phyloP scores from a whole-genome alignment of 495 filamentous ascomycete species.

The Trichoderma parareesei region DNA sequence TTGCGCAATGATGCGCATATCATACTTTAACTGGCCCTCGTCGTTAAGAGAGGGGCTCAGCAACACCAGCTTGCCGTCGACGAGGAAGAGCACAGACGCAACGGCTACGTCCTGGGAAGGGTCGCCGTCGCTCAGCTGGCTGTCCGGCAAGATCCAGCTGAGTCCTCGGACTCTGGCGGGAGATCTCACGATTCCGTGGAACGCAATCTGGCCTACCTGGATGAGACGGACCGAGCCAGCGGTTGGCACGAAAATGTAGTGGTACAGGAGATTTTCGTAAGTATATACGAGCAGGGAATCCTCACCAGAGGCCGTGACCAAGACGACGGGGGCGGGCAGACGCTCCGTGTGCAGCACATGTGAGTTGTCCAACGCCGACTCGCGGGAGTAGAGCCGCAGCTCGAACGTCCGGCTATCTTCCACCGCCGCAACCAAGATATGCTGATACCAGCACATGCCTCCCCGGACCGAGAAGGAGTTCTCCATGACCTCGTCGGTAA shows the following conservation, averaged over 20 bases:
- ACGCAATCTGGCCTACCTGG: slow-evolving; percentile 91
- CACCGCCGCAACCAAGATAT: slow-evolving; percentile 89
- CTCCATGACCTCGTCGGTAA: slow-evolving; percentile 70
- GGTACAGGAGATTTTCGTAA: slow-evolving; percentile 90
- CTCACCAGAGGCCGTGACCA: slow-evolving; percentile 79
- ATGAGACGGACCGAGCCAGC: slow-evolving; percentile 64
- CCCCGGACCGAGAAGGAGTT: slow-evolving; percentile 87
- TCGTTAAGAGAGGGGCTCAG: slow-evolving; percentile 76
- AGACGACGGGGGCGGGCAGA: slow-evolving; percentile 74
- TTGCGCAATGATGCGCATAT: slow-evolving; percentile 93
- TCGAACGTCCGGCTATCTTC: slow-evolving; percentile 78
- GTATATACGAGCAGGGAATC: slow-evolving; percentile 96
- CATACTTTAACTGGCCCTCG: slow-evolving; percentile 79
- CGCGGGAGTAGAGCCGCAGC: slow-evolving; percentile 86
- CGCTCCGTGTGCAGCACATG: slow-evolving; percentile 65
- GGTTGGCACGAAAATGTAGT: slow-evolving; percentile 76
- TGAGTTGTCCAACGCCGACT: slow-evolving; percentile 65
- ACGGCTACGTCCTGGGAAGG: slow-evolving; percentile 93
- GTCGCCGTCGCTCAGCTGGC: slow-evolving; percentile 84
- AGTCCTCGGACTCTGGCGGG: slow-evolving; percentile 86
- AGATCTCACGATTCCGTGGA: slow-evolving; percentile 91
- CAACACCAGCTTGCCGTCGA: slow-evolving; percentile 91
- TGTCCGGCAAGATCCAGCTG: slow-evolving; percentile 91
- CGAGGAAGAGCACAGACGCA: slow-evolving; percentile 86
- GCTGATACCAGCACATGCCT: slow-evolving; percentile 98